Evolutionary conservation across 139 green algal genomes (phyloP), one percentile per base, ranked within the genome.

Genomic region (Closterium sp.): DNA sequence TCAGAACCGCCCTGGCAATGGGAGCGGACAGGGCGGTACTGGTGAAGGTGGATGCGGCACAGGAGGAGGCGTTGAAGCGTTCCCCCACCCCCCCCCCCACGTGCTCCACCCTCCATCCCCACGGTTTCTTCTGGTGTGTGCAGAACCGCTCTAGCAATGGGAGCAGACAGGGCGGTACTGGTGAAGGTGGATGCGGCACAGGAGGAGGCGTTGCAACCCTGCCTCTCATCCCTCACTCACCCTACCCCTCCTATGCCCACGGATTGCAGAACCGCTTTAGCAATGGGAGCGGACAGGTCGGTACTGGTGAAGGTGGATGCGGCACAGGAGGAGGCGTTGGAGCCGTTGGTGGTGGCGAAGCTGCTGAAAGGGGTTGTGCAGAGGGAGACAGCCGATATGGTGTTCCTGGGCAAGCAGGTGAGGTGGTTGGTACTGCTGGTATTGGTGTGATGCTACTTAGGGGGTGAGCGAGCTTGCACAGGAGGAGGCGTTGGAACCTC

Each of bases 1-100:
- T 99, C 38, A 95, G 98, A 9, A 98, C 96, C 19, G 98, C 97
- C 4, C 95, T 99, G 42, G 98, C 97, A 0, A 97, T 99, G 96
- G 98, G 98, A 27, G 97, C 96, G 5, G 98, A 99, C 95, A 91
- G 96, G 7, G 98, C 94, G 9, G 85, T 98, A 28, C 98, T 98
- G 87, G 95, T 99, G 22, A 50, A 90, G n/a, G 91, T n/a, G 91
- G 87, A 90, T 19, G n/a, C 89, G 2, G 89, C 94, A 19, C 92
- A n/a, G 91, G 62, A 93, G 27, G 91, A 50, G 38, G 38, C 38
- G 38, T 13, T 50, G 38, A 9, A 50, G 32, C 32, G 34, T 42
- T 42, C 9, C 34, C 34, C 34, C 34, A 42, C 34, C 34, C 4
- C 34, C 9, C 34, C 6, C 34, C 34, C 34, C 34, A 10, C 9